Conservation (phyloP, 1,139 yeast species). For the Kurtzmaniella quercitrusa region DNA sequence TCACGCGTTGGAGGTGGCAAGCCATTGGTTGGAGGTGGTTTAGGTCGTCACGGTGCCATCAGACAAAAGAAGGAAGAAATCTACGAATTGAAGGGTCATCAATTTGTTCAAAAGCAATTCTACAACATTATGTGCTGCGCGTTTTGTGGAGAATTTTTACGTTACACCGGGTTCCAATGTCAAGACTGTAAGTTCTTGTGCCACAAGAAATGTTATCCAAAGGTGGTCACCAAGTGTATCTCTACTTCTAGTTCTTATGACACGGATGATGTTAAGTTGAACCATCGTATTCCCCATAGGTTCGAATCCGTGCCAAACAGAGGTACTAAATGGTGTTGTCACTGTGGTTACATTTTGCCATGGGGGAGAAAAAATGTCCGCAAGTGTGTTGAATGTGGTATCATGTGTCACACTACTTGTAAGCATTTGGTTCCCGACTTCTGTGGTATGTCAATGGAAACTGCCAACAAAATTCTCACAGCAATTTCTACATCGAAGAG, state of each 20-base stretch:
- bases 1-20: slow-evolving; percentile 47
- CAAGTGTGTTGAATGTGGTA: slow-evolving; percentile 92
- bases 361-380: slow-evolving; percentile 94
- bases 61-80: slow-evolving; percentile 93
- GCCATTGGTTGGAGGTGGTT: slow-evolving; percentile 55
- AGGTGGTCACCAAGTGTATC: slow-evolving; percentile 93
- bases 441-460: slow-evolving; percentile 98
- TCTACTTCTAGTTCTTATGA: slow-evolving; percentile 88
- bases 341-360: slow-evolving; percentile 93
- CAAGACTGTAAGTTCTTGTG: slow-evolving; percentile 93
- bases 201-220: slow-evolving; percentile 90
- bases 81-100: slow-evolving; percentile 95
- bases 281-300: slow-evolving; percentile 95
- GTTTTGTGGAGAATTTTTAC: slow-evolving; percentile 89
- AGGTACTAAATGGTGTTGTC: slow-evolving; percentile 99
- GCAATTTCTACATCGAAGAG: slow-evolving; percentile 80
- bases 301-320: slow-evolving; percentile 87
- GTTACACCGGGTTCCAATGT: slow-evolving; percentile 94
- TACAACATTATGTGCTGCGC: slow-evolving; percentile 97
- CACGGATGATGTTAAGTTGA: slow-evolving; percentile 84
- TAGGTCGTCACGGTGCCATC: slow-evolving; percentile 98
- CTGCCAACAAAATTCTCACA: slow-evolving; percentile 83
- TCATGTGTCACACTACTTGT: slow-evolving; percentile 91
- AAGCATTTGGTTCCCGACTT: slow-evolving; percentile 94
- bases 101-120: slow-evolving; percentile 91